Percentiles rank a stretch among this genome's conserved stretches.
Conservation (phyloP, 257 asterid species). For the Plectranthus barbatus region DNA sequence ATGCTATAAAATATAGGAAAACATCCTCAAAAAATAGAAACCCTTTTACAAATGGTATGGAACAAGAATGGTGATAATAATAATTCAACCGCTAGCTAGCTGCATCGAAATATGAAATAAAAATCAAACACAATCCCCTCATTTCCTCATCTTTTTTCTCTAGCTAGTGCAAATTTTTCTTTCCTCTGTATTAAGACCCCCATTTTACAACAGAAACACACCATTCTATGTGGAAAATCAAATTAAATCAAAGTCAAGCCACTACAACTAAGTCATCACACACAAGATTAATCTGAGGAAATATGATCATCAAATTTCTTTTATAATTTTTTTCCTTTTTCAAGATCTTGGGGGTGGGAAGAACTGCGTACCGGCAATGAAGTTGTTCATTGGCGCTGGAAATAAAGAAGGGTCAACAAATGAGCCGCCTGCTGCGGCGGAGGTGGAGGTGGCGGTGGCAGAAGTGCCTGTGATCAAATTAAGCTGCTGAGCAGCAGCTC, state of each 20-base stretch:
- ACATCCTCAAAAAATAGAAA: background rate
- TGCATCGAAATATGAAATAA: slow-evolving; percentile 25
- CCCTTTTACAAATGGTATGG: slow-evolving; percentile 2
- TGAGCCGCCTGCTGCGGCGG: slow-evolving; percentile 18
- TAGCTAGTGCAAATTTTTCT: slow-evolving; percentile 6
- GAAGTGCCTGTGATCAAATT: slow-evolving; percentile 29
- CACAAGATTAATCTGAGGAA: background rate
- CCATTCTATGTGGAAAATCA: background rate
- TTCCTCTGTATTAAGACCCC: background rate
- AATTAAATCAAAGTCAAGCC: background rate
- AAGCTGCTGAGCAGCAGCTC: slow-evolving; percentile 34
- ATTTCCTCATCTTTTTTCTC: slow-evolving; percentile 20
- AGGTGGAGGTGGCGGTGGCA: background rate
- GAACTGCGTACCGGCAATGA: slow-evolving; percentile 54
- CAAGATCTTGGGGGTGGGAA: no score
- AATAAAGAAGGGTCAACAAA: slow-evolving; percentile 51
- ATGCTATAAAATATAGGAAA: background rate
- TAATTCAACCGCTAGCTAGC: background rate
- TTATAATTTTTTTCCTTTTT: no score
- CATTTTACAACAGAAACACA: slow-evolving; percentile 8
- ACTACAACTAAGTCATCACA: background rate
- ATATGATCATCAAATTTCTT: background rate
- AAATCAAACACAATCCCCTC: slow-evolving; percentile 34
- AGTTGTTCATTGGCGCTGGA: slow-evolving; percentile 63
- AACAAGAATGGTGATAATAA: slow-evolving; percentile 16